Conservation (phyloP, 371 early-diverging fungal species). For the Haplosporangium sp. region DNA sequence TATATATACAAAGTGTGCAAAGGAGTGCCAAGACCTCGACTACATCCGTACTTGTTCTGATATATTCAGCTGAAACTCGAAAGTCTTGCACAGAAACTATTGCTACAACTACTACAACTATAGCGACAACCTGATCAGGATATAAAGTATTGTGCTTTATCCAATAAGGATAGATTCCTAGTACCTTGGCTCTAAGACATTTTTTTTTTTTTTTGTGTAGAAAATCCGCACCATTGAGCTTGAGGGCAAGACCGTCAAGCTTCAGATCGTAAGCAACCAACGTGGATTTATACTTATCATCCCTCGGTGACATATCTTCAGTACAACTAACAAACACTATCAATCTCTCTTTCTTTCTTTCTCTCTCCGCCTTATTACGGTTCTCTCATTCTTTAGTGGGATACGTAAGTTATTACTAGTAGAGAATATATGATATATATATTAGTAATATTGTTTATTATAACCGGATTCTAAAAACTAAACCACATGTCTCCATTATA, state of each 20-base stretch:
- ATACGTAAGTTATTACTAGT: slow-evolving; percentile 11
- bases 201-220: slow-evolving; percentile 54
- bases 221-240: slow-evolving; percentile 99
- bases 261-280: slow-evolving; percentile 87
- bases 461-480: background rate
- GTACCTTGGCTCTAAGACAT: background rate
- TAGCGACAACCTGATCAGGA: background rate
- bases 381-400: slow-evolving; percentile 8
- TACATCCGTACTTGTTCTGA: too few relatives aligned
- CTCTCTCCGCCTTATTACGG: background rate
- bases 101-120: too few relatives aligned
- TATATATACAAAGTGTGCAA: background rate
- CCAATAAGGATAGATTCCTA: background rate
- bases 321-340: background rate
- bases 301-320: background rate
- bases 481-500: background rate
- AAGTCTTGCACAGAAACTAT: too few relatives aligned
- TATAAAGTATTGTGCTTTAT: background rate
- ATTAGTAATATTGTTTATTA: background rate
- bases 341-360: background rate
- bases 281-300: too few relatives aligned
- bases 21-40: background rate
- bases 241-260: slow-evolving; percentile 98
- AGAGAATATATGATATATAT: background rate
- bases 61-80: too few relatives aligned